Evolutionary conservation across 2,329 filamentous ascomycete species (phyloP).

Genomic region (Colletotrichum sojae): DNA sequence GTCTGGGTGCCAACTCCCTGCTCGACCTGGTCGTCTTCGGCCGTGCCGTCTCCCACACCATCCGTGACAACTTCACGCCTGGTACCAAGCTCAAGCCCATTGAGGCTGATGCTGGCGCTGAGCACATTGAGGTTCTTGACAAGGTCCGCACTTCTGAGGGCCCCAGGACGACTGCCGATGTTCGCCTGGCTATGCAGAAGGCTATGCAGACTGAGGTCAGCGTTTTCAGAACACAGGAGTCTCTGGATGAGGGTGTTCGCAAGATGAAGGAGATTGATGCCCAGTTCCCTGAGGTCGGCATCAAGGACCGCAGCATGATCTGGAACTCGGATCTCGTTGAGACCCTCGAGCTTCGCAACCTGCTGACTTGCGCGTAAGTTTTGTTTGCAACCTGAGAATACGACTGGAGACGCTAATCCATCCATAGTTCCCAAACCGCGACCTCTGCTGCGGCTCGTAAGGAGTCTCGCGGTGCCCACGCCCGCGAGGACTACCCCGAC

Average conservation of each 20-base stretch:
- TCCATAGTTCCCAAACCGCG: constrained; percentile 85
- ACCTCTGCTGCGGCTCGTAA: constrained; percentile 92
- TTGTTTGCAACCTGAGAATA: not conserved
- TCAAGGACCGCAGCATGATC: constrained; percentile 99
- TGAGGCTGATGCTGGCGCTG: constrained; percentile 87
- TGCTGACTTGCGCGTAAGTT: constrained; percentile 95
- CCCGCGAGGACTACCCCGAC: constrained; percentile 95
- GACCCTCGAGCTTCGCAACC: constrained; percentile 93
- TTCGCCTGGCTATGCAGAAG: constrained; percentile 96
- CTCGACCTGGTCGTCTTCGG: constrained; percentile 98
- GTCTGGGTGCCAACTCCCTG: constrained; percentile 97
- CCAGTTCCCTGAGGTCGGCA: constrained; percentile 86
- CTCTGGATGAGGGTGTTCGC: constrained; percentile 91
- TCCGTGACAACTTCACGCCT: constrained; percentile 93
- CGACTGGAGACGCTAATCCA: constrained; percentile 32
- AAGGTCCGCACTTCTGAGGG: constrained; percentile 86
- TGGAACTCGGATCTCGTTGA: constrained; percentile 99
- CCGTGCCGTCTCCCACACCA: constrained; percentile 96
- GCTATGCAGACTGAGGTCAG: constrained; percentile 97
- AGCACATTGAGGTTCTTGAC: constrained; percentile 90
- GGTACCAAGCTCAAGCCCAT: constrained; percentile 85
- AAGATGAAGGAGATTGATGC: constrained; percentile 89
- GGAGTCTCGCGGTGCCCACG: constrained; percentile 97
- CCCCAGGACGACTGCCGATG: constrained; percentile 88
- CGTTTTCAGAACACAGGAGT: constrained; percentile 96